phyloP scores from a whole-genome alignment of 73 alveolate species.

The Durusdinium trenchii region DNA sequence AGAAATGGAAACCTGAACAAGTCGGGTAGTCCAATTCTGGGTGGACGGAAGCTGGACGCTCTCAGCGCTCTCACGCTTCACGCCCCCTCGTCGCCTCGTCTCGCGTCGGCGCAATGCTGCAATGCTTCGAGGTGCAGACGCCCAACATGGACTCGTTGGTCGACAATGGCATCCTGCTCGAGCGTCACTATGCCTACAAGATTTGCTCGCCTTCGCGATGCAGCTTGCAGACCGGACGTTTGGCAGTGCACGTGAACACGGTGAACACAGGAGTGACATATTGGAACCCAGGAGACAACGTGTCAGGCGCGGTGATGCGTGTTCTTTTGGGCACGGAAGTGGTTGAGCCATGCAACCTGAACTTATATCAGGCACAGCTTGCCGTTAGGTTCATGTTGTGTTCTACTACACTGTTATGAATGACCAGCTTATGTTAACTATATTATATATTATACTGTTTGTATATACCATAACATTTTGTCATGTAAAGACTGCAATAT shows the following conservation, averaged over 20 bases:
- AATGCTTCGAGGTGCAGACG: neutral
- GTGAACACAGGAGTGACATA: neutral
- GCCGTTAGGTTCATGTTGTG: too few species aligned
- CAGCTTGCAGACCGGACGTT: neutral
- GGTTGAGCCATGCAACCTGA: too few species aligned
- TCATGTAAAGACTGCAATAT: too few species aligned
- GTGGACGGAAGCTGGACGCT: neutral
- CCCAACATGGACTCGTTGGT: neutral
- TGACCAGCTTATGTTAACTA: too few species aligned
- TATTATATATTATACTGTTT: too few species aligned
- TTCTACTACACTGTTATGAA: too few species aligned
- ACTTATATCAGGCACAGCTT: too few species aligned
- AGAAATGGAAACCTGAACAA: neutral
- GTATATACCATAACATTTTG: too few species aligned
- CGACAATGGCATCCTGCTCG: neutral
- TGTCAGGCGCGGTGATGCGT: too few species aligned
- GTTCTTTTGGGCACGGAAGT: too few species aligned
- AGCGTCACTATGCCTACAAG: neutral
- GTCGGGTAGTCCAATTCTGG: neutral
- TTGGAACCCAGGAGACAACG: neutral
- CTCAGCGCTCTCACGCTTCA: neutral
- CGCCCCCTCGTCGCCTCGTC: neutral
- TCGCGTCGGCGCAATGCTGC: neutral
- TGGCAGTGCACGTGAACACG: neutral
- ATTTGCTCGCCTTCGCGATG: constrained; percentile 21